phyloP scores from a whole-genome alignment of 1,139 yeast genomes.

The Kurtzmaniella quercitrusa region DNA sequence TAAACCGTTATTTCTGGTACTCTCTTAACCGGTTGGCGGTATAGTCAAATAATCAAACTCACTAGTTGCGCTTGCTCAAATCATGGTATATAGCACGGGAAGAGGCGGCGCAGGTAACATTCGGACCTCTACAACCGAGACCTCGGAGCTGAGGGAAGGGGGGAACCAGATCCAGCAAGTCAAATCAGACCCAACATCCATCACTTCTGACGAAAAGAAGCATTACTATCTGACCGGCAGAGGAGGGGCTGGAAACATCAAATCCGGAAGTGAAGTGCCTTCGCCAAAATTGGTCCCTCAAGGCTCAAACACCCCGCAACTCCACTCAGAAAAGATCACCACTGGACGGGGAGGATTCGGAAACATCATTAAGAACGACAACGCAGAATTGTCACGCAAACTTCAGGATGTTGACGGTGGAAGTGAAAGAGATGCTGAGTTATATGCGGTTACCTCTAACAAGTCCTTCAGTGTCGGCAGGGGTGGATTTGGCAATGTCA shows the following conservation, averaged over 20 bases:
- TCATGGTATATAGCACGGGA: slow-evolving; percentile 25
- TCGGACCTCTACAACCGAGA: slow-evolving; percentile 16
- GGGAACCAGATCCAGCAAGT: not conserved
- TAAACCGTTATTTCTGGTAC: too few species aligned
- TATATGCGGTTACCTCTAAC: slow-evolving; percentile 34
- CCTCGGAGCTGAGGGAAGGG: slow-evolving; percentile 16
- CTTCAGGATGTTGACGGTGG: slow-evolving; percentile 63
- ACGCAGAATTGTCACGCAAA: slow-evolving; percentile 57
- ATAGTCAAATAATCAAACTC: not conserved
- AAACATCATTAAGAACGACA: slow-evolving; percentile 64
- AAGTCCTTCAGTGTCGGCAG: slow-evolving; percentile 41
- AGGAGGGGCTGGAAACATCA: slow-evolving; percentile 78
- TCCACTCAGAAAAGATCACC: slow-evolving; percentile 54
- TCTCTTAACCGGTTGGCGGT: not conserved
- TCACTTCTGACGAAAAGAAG: slow-evolving; percentile 22
- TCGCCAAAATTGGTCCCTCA: slow-evolving; percentile 54
- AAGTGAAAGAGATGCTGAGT: slow-evolving; percentile 20
- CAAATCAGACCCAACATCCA: slow-evolving; percentile 2
- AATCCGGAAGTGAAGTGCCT: slow-evolving; percentile 39
- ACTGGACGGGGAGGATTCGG: slow-evolving; percentile 86
- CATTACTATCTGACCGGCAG: slow-evolving; percentile 63
- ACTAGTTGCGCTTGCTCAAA: not conserved
- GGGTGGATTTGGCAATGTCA: slow-evolving; percentile 50
- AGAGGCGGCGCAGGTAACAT: slow-evolving; percentile 42
- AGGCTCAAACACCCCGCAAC: slow-evolving; percentile 62